Base-by-base conservation (phyloP, 495 filamentous ascomycete genomes). In the Neurospora sp. region DNA sequence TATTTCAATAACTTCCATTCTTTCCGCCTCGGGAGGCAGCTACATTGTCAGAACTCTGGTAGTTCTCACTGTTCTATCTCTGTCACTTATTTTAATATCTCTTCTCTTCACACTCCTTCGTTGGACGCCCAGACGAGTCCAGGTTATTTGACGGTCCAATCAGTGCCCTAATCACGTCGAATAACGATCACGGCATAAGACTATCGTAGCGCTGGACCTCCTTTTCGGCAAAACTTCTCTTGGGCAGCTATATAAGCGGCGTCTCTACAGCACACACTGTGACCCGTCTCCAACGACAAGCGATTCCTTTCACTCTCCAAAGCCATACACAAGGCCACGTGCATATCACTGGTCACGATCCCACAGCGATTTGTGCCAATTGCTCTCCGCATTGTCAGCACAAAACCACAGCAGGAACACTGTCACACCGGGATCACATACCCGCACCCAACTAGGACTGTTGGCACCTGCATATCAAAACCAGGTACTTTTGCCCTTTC, bases 1-100 rank as follows among this genome's bases (percentile, higher is more conserved):
- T 69, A 70, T 69, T 77, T 77, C 65, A 41, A 68, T 70, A 47
- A 74, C 72, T 78, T 73, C 47, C 72, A 69, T 71, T 71, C 76
- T 73, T 72, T 69, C 61, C 3, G 27, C 27, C 27, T 61, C 27
- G 2, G 53, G 53, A 59, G 10, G 47, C 47, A 59, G 4, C 47
- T 27, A 27, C 20, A 22, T 65, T 65, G 27, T 65, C 84, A 83
- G 80, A 84, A 81, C 86, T 86, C 86, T 82, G 84, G 85, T 81
- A 86, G 85, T 84, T 86, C 83, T 82, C 76, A 78, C 79, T 77
- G 12, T 18, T 7, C 73, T 80, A 77, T 72, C 75, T 78, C 53
- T 74, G 70, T 69, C 72, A 70, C 69, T 76, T 76, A 69, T 41
- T 72, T 71, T 74, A 74, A 70, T 65, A 69, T 69, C 73, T 68